Percentiles rank a stretch among this genome's conserved stretches.
Evolutionary conservation across 306 rosid genomes (phyloP).

Genomic region (Quercus engelmannii): DNA sequence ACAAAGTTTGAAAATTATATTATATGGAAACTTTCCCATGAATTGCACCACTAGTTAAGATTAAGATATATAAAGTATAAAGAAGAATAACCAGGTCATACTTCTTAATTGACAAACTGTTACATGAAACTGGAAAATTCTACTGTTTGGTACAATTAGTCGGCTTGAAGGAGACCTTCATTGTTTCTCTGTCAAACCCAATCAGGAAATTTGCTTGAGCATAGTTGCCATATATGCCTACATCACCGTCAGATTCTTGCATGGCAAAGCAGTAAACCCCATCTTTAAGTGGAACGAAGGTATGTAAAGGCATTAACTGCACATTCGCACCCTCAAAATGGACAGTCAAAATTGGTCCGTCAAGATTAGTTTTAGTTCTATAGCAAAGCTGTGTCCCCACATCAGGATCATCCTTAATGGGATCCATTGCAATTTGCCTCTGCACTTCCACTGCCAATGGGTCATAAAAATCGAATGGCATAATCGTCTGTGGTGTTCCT

Average conservation of each 20-base stretch:
- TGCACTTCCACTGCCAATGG: slow-evolving; percentile 37
- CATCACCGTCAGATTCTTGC: slow-evolving; percentile 20
- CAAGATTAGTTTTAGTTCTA: slow-evolving; percentile 24
- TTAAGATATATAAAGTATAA: too few relatives aligned
- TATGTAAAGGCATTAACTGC: slow-evolving; percentile 37
- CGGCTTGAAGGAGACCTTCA: slow-evolving; percentile 43
- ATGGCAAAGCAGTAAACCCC: slow-evolving; percentile 65
- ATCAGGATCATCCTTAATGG: slow-evolving; percentile 41
- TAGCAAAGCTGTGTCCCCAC: slow-evolving; percentile 63
- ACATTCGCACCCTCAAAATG: slow-evolving; percentile 54
- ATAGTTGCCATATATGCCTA: slow-evolving; percentile 44
- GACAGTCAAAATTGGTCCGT: slow-evolving; percentile 40
- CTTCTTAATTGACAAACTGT: neutral
- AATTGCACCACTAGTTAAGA: too few relatives aligned
- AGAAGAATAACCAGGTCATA: too few relatives aligned
- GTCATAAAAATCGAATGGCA: slow-evolving; percentile 49
- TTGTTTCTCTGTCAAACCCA: slow-evolving; percentile 47
- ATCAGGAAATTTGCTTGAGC: slow-evolving; percentile 58
- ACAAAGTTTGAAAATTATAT: too few relatives aligned
- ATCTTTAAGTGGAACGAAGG: slow-evolving; percentile 44
- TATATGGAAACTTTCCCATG: too few relatives aligned
- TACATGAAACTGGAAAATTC: neutral
- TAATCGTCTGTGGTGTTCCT: slow-evolving; percentile 50
- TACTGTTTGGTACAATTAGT: slow-evolving; percentile 46
- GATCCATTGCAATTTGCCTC: slow-evolving; percentile 29